Base-by-base conservation (phyloP, 208 protist genomes). In the Crithidia sp. region DNA sequence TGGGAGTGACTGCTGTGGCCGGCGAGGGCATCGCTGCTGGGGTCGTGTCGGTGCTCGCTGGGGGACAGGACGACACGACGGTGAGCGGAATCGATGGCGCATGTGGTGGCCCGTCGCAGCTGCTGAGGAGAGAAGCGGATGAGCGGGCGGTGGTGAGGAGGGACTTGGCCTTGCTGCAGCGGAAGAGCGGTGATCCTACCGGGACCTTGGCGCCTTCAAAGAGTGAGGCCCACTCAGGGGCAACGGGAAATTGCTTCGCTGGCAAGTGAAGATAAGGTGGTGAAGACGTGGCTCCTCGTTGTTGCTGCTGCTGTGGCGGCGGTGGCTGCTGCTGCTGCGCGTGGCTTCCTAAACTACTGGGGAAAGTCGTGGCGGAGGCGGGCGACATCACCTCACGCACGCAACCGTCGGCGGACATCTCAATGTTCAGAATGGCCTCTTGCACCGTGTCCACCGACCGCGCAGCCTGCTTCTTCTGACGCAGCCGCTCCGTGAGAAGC, bases 391-490 rank as follows among this genome's bases (percentile, higher is more conserved):
- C 57, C 41, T 65, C 28, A 14, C 49, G 53, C 40, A 49, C 68
- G 14, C 52, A 39, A 49, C 45, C 56, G 39, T 71, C 75, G n/a
- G 54, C 41, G 16, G 65, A 70, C 69, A 68, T 71, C 61, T 96
- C 81, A 78, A 96, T 93, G 49, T 87, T 87, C 10, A 88, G 83
- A 62, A 96, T 95, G 17, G 88, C 92, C 39, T 82, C 81, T 53
- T 93, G 84, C 13, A 96, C 86, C 49, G 87, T 90, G 50, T 96
- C 89, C 4, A 88, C 71, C 14, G 73, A 71, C 7, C 71, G 69
- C 16, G 49, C 43, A 36, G 77, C 77, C 8, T 68, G 67, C 36
- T 67, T 69, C 53, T 75, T 74, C 41, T 74, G 68, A 19, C 75
- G 62, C 62, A 75, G 68, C 4, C 68, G 62, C 50, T 75, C 75